Base-by-base conservation (phyloP, 2,329 filamentous ascomycete species). In the Neodidymelliopsis sp. region DNA sequence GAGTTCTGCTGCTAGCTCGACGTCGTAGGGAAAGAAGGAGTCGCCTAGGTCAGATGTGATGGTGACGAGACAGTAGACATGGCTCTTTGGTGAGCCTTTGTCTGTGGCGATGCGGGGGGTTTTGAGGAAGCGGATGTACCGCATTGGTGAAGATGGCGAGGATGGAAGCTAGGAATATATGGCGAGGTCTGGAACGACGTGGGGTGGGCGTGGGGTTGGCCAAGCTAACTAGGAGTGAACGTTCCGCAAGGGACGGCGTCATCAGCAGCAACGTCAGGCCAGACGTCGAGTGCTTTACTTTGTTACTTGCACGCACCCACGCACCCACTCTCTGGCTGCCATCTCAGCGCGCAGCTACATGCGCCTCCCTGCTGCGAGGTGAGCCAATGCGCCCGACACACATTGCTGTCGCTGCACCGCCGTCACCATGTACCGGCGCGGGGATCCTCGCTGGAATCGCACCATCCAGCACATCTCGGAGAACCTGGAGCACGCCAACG, bases 381-480 rank as follows among this genome's bases (percentile, higher is more conserved):
- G 58, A 48, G 29, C 36, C 23, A 24, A 34, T 36, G 36, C 41
- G 36, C 30, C 41, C 22, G 31, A 18, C 29, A 36, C 35, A 18
- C 44, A 20, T 36, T n/a, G n/a, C n/a, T n/a, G 35, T n/a, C 23
- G 30, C 41, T 30, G 44, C 15, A 35, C 53, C 44, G 45, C 45
- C 58, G 53, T 37, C 56, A 43, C 56, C 59, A 85, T 84, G 81
- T 85, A 84, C 74, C 79, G 82, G 60, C 79, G 81, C 66, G 79
- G 75, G 68, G 92, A 97, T 74, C 92, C 92, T 53, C 89, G 92
- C 66, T 85, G 96, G 73, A 90, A 92, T 60, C 91, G 96, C 74
- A 91, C 90, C 63, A 90, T 96, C 83, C 95, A 97, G 72, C 90
- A 94, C 69, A 87, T 97, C 70, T 88, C 90, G 6, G 89, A 94